Base-by-base conservation (phyloP, 768 basidiomycete species). In the Tricholoma matsutake region DNA sequence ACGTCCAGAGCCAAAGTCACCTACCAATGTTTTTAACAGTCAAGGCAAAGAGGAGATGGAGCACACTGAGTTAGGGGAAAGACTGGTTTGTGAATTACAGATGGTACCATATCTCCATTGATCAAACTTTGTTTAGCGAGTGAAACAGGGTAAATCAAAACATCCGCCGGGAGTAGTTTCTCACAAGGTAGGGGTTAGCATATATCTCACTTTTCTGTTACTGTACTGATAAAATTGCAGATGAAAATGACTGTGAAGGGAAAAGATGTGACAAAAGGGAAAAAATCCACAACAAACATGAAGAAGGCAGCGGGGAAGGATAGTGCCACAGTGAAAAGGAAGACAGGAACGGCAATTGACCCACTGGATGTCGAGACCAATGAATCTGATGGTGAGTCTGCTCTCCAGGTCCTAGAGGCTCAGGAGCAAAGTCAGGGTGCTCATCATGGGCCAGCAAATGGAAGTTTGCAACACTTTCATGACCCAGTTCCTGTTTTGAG, bases 401-500 rank as follows among this genome's bases (percentile, higher is more conserved):
- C 68, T 4, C 35, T 69, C 35, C 53, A 47, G 11, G 41, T 56
- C 9, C 65, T 65, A 2, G 64, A 70, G 52, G 65, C 14, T 14
- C 25, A 31, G 4, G 56, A 60, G 29, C 41, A 29, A 6, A 32
- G 39, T 20, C 52, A 54, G n/a, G 57, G 53, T 11, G 59, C 65
- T 8, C 63, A 62, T 31, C 61, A 61, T 54, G 67, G 69, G 7
- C 69, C 69, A 28, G 37, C 20, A 10, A 70, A 70, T 56, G 49
- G n/a, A 1, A 68, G 65, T 54, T 59, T 67, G 57, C 57, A 59
- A 54, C 56, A 65, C 31, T 70, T 68, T 37, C 60, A 62, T 39
- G 62, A 63, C n/a, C 69, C 65, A 8, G 32, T 47, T 1, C 54
- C 67, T 13, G 58, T 57, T 9, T 11, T 52, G 8, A 59, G 61